Base-by-base conservation (phyloP, 2,329 filamentous ascomycete species). In the Aspergillus sp. region DNA sequence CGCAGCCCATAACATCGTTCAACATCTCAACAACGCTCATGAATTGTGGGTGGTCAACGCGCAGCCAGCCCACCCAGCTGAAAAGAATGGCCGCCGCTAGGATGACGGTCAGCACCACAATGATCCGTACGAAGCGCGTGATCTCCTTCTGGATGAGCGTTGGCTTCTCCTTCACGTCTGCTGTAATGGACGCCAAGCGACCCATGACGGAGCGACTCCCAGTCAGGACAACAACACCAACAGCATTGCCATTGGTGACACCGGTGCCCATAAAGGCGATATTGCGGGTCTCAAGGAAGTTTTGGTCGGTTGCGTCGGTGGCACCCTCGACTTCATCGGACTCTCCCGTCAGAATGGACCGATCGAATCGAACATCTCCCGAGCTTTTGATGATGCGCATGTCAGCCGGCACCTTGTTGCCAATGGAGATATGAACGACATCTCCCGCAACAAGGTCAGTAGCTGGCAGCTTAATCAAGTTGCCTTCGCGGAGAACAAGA, bases 201-300 rank as follows among this genome's bases (percentile, higher is more conserved):
- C 90, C 90, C 76, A 93, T 92, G 39, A 93, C 88, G 1, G 90
- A 91, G 15, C 78, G 78, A 68, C 90, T 85, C 5, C 89, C 90
- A 0, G 88, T 93, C 1, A 88, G 84, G 8, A 93, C 86, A 0
- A 91, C 88, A 11, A 92, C 75, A 13, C 88, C 90, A 25, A 83
- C 80, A 52, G 86, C 88, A 38, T 82, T 87, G 2, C 90, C 90
- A 17, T 88, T 88, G 3, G 90, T 87, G 63, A 90, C 92, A 66
- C 91, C 87, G 0, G 90, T 92, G 23, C 90, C 90, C 74, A 92
- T 90, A 19, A 93, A 80, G 19, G 90, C 90, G 58, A 93, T 90
- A 66, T 88, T 90, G 49, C 86, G 84, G 4, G 90, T 93, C 70
- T 93, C 90, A 32, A 94, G 85, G 70, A 91, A 92, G 73, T 92